These are phyloP conservation scores for Tylopilus vinaceipallidus DNA, from an alignment of 768 basidiomycete genomes.

Conservation along the genomic window DNA sequence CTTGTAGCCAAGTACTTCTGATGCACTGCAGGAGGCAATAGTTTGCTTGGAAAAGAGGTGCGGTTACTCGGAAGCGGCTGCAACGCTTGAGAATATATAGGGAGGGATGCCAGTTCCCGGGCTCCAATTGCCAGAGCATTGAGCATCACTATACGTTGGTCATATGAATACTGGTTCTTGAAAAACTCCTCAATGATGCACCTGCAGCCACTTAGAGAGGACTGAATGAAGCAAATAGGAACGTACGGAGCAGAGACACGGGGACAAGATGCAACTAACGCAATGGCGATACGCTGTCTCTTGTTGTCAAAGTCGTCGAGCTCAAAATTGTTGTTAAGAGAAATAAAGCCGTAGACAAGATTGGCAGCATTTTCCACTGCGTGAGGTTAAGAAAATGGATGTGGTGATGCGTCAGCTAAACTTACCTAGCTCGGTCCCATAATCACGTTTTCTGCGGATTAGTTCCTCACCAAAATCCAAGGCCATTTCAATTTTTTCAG, in stretches of 20 bases:
- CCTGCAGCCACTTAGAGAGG: slow-evolving; percentile 39
- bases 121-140: slow-evolving; percentile 86
- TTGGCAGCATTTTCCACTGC: slow-evolving; percentile 90
- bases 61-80: slow-evolving; percentile 33
- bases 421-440: slow-evolving; percentile 85
- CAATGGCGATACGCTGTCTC: slow-evolving; percentile 73
- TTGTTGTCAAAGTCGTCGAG: slow-evolving; percentile 73
- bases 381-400: slow-evolving; percentile 1
- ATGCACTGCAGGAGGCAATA: slow-evolving; percentile 70
- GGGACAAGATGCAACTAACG: slow-evolving; percentile 80
- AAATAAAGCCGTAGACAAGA: slow-evolving; percentile 68
- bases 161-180: slow-evolving; percentile 85
- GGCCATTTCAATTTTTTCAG: slow-evolving; percentile 78
- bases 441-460: slow-evolving; percentile 78
- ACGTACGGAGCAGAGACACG: slow-evolving; percentile 76
- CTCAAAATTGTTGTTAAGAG: slow-evolving; percentile 83
- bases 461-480: slow-evolving; percentile 77
- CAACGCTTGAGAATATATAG: slow-evolving; percentile 24
- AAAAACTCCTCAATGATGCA: slow-evolving; percentile 91
- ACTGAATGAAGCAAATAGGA: background rate
- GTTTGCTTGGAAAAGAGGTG: slow-evolving; percentile 77
- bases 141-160: slow-evolving; percentile 82
- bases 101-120: slow-evolving; percentile 68
- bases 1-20: slow-evolving; percentile 53
- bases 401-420: background rate